Conservation (phyloP, 2,329 filamentous ascomycete genomes). For the Fusarium multiceps region DNA sequence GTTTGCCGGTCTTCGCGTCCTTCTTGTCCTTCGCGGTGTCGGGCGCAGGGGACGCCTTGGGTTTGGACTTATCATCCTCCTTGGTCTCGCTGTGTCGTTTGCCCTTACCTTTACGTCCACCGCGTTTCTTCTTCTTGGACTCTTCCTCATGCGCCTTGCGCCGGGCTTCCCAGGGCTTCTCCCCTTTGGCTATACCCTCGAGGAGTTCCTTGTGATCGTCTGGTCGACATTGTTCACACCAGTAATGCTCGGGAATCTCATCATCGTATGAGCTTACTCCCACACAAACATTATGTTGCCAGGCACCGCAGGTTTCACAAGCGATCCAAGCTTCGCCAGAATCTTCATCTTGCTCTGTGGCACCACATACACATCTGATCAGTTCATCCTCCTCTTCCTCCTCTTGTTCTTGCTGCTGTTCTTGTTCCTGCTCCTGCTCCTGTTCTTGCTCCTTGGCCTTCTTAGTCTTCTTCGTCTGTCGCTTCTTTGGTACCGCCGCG, state of each 20-base stretch:
- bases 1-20: constrained; percentile 63
- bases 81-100: constrained; percentile 74
- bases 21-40: constrained; percentile 61
- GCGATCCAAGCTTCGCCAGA: constrained; percentile 93
- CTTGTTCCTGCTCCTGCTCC: constrained; percentile 59
- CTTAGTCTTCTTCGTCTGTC: constrained; percentile 62
- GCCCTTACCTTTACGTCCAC: constrained; percentile 71
- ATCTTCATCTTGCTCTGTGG: constrained; percentile 85
- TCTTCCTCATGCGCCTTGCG: constrained; percentile 72
- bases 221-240: constrained; percentile 89
- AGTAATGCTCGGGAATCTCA: constrained; percentile 85
- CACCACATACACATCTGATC: constrained; percentile 93
- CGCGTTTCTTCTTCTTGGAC: constrained; percentile 66
- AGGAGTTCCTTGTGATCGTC: constrained; percentile 85
- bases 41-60: constrained; percentile 56
- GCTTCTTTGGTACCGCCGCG: constrained; percentile 64
- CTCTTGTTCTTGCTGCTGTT: constrained; percentile 62
- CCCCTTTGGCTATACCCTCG: constrained; percentile 79
- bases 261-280: constrained; percentile 83
- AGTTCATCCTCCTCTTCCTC: constrained; percentile 70
- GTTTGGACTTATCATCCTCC: constrained; percentile 66
- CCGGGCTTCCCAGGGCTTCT: constrained; percentile 85
- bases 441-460: constrained; percentile 67
- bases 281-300: constrained; percentile 98
- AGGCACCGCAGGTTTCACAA: constrained; percentile 90